Base-by-base conservation (phyloP, 116 monocot genomes). In the Iris pallida region DNA sequence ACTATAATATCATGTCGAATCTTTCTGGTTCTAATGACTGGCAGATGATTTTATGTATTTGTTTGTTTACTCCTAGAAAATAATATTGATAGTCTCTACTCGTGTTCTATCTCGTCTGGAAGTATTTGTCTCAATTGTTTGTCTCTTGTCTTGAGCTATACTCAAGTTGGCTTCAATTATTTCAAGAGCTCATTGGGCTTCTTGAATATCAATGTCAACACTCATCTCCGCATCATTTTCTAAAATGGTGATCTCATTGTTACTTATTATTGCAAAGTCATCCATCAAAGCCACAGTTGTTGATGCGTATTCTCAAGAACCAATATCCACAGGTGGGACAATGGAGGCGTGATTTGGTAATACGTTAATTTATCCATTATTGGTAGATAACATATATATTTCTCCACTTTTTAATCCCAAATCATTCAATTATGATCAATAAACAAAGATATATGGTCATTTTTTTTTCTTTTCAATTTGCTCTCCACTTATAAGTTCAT, bases 161-260 rank as follows among this genome's bases (percentile, higher is more conserved):
- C 47, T 48, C 47, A 48, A 48, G 9, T 48, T 48, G 9, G 47
- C 47, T 48, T 48, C 47, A 48, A 5, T 9, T 48, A 48, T 48
- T 48, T 48, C 47, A 48, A 48, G 5, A 48, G 47, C 47, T 48
- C 9, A 9, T 6, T 48, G 9, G 9, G 47, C 47, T 48, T 48
- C 47, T 48, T 48, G 54, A 9, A n/a, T 5, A 55, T 55, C 54
- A 55, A 15, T 55, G 14, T 55, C 54, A n/a, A 12, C 13, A 55
- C 54, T 55, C 6, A 10, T 55, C 54, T 55, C 54, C 12, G n/a
- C 54, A 10, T 55, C 7, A 55, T 55, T 55, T 55, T 55, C n/a
- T 15, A 55, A 10, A 55, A 55, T 55, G 54, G 54, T 55, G 14
- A 55, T 55, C 55, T 55, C 55, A 55, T 55, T 55, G 16, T 55